These are phyloP conservation scores for Gastrolobium bilobum DNA, from an alignment of 306 rosid genomes.

Conservation along the genomic window DNA sequence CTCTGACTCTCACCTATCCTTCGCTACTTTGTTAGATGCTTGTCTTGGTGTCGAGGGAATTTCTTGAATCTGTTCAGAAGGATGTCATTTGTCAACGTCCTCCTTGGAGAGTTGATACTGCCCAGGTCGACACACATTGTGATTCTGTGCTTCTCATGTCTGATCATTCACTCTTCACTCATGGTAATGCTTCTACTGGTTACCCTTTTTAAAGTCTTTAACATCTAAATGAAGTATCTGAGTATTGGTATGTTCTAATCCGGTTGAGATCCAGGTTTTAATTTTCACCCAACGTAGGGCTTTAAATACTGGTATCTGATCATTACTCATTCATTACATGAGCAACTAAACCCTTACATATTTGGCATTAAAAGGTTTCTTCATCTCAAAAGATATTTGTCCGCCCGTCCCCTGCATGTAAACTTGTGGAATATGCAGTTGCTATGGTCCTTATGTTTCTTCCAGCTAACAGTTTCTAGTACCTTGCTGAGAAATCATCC, in stretches of 20 bases:
- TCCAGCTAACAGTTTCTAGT: neutral
- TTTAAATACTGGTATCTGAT: constrained; percentile 10
- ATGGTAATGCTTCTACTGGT: constrained; percentile 56
- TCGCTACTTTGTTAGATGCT: constrained; percentile 59
- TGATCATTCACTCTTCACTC: constrained; percentile 82
- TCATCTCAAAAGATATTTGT: constrained; percentile 3
- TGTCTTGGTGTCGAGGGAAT: constrained; percentile 65
- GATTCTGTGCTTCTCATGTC: constrained; percentile 80
- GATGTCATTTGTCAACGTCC: constrained; percentile 75
- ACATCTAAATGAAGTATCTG: neutral
- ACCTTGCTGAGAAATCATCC: constrained; percentile 6
- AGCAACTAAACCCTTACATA: neutral
- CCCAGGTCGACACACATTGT: constrained; percentile 65
- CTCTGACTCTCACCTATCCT: constrained; percentile 43
- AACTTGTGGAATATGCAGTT: constrained; percentile 14
- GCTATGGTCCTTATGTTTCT: constrained; percentile 23
- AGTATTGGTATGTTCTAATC: neutral
- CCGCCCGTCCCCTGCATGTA: neutral
- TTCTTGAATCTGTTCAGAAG: constrained; percentile 70
- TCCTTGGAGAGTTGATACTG: constrained; percentile 79
- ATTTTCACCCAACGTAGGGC: constrained; percentile 4
- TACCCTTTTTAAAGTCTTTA: neutral
- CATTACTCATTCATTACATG: constrained; percentile 21
- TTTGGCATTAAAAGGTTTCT: constrained; percentile 9
- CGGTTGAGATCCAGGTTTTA: neutral